Base-by-base conservation (phyloP, 768 basidiomycete genomes). In the Rhodotorula graminis region DNA sequence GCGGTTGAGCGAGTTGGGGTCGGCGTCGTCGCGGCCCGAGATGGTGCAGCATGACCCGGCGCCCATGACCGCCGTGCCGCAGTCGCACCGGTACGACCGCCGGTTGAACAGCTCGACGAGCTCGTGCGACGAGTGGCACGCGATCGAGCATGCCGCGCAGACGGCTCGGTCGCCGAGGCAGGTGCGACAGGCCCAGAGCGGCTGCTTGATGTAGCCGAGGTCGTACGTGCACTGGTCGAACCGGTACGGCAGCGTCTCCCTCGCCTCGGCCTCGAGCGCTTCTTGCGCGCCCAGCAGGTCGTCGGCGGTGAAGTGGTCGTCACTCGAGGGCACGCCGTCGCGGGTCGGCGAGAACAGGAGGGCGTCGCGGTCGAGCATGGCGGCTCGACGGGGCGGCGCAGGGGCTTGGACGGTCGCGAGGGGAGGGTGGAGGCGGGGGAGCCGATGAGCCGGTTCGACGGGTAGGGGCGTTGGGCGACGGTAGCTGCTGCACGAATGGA, bases 31-130 rank as follows among this genome's bases (percentile, higher is more conserved):
- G 19, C 75, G 61, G 14, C 53, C 55, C 29, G 76, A 64, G 40
- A 75, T 63, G n/a, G 16, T 53, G 55, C 76, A 78, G 53, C 64
- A 68, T 15, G 46, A 58, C 25, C 69, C 69, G 16, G 50, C 71
- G 16, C 70, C 76, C 60, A 78, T 69, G 12, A 58, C 52, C 16
- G 69, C 44, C 14, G 76, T 78, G 0, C 74, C 74, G 64, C 79
- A 79, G 62, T 79, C 79, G 64, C 79, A 79, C 6, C 69, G 69
- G 61, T 78, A 79, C 65, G 70, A 49, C 12, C 79, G 71, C 31
- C 78, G 73, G 23, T 65, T 68, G 74, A 79, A 79, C 40, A 79
- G 76, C 63, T 79, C 79, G 46, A 78, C 73, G 33, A 79, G 75
- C 9, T 78, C 73, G 63, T 76, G 76, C 3, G 77, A 74, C 10